A percentile compares a stretch with the other conserved stretches of the same genome.
phyloP scores from a whole-genome alignment of 2,329 filamentous ascomycete species.

The Aspergillus ibericus region DNA sequence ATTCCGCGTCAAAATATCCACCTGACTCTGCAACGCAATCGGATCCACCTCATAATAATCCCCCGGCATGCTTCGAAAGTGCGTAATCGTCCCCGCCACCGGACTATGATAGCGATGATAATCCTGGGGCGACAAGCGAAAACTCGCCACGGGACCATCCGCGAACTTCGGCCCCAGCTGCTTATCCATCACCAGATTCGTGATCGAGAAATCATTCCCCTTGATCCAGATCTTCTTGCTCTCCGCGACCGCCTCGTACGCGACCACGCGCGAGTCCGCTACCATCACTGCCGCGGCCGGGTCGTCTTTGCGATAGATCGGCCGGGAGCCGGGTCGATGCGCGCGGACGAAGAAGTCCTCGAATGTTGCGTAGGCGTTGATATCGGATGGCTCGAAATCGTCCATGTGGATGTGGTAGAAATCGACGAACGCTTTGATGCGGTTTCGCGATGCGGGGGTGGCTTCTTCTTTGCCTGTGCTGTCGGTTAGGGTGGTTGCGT shows the following conservation, averaged over 20 bases:
- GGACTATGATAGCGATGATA: constrained; percentile 50
- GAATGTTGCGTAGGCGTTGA: constrained; percentile 36
- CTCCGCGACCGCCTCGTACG: constrained; percentile 36
- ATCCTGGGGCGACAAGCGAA: constrained; percentile 47
- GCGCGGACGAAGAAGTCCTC: constrained; percentile 43
- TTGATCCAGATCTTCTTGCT: constrained; percentile 46
- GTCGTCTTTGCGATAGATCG: constrained; percentile 33
- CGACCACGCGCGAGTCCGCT: constrained; percentile 41
- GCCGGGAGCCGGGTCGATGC: constrained; percentile 35
- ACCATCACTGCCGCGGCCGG: constrained; percentile 31
- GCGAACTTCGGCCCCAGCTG: constrained; percentile 35
- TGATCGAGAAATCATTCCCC: constrained; percentile 45
- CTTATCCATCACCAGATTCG: constrained; percentile 39
- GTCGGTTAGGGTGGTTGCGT: too few relatives aligned
- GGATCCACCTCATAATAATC: constrained; percentile 49
- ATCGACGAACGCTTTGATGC: constrained; percentile 36
- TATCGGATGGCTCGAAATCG: constrained; percentile 41
- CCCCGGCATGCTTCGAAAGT: constrained; percentile 42
- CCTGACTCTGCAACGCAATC: constrained; percentile 29
- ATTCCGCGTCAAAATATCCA: constrained; percentile 43
- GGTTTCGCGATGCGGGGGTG: constrained; percentile 29
- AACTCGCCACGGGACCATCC: constrained; percentile 42
- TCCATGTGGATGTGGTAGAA: constrained; percentile 23
- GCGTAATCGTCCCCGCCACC: constrained; percentile 40
- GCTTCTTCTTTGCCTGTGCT: constrained; percentile 22